Percentiles rank a stretch among this genome's conserved stretches.
Conservation (phyloP, 352 stramenopile genomes). For the Blastocystis sp. region DNA sequence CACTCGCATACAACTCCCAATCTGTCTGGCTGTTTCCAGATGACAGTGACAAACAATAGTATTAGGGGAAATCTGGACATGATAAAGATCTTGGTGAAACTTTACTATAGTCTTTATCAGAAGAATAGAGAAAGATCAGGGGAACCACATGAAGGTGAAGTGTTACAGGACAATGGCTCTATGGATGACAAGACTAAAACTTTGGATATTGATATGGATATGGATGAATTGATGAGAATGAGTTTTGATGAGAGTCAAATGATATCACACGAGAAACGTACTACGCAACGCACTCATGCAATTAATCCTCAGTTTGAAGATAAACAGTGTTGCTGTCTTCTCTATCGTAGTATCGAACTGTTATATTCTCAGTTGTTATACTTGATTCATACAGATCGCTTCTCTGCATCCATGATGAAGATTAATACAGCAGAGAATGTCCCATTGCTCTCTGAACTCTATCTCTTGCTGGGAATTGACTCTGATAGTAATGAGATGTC, state of each 20-base stretch:
- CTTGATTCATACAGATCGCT: not conserved
- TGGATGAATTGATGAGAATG: not conserved
- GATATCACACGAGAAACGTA: not conserved
- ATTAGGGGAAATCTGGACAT: not conserved
- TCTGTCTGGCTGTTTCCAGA: not conserved
- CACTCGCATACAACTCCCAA: not conserved
- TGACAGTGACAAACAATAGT: not conserved
- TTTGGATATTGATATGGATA: constrained; percentile 21
- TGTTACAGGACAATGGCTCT: not conserved
- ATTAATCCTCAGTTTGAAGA: not conserved
- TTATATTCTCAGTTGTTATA: constrained; percentile 2
- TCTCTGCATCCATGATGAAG: not conserved
- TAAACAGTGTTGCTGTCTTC: not conserved
- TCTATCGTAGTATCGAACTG: not conserved
- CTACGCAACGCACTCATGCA: not conserved
- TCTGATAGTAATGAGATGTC: not conserved
- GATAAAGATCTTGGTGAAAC: not conserved
- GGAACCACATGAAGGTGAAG: too few relatives aligned
- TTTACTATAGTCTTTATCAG: not conserved
- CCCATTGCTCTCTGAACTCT: not conserved
- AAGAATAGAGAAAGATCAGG: not conserved
- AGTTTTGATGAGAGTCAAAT: not conserved
- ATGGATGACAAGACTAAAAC: not conserved
- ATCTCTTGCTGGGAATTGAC: not conserved
- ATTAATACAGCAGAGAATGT: not conserved